phyloP scores from a whole-genome alignment of 805 yeast species.

The Lipomyces starkeyi region DNA sequence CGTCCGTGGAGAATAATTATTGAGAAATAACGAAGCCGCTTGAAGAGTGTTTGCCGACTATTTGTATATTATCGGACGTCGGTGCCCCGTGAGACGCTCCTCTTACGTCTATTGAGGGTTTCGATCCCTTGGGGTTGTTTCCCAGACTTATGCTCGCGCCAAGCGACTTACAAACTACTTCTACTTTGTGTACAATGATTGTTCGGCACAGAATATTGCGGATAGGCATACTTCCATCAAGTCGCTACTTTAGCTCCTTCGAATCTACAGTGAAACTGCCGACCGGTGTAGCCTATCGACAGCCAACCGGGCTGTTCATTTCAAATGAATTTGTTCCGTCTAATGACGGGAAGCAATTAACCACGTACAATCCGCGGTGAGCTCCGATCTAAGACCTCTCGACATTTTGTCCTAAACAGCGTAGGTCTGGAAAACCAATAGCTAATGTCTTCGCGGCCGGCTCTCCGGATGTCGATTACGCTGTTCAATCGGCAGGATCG shows the following conservation, averaged over 20 bases:
- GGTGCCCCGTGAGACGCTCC: no score
- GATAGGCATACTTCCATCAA: neutral
- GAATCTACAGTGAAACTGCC: slow-evolving; percentile 56
- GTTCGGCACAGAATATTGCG: neutral
- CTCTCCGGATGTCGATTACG: slow-evolving; percentile 20
- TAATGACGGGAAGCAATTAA: slow-evolving; percentile 60
- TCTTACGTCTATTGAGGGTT: no score
- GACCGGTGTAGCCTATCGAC: slow-evolving; percentile 68
- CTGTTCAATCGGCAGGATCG: slow-evolving; percentile 24
- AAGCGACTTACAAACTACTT: no score
- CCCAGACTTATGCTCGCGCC: no score
- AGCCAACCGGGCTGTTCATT: slow-evolving; percentile 89
- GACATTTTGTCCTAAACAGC: neutral
- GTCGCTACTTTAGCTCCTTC: neutral
- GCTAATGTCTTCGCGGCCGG: slow-evolving; percentile 16
- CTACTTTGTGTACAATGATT: neutral
- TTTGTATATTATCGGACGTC: no score
- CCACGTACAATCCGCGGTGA: slow-evolving; percentile 36
- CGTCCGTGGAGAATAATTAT: neutral
- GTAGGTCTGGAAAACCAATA: slow-evolving; percentile 20
- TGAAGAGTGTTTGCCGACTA: no score
- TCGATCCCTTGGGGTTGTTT: no score
- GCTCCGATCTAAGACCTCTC: neutral
- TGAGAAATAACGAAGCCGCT: neutral
- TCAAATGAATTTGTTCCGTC: slow-evolving; percentile 78